A percentile compares a stretch with the other conserved stretches of the same genome.
These are phyloP conservation scores for Venturia nashicola DNA, from an alignment of 2,329 filamentous ascomycete genomes.

Conservation along the genomic window DNA sequence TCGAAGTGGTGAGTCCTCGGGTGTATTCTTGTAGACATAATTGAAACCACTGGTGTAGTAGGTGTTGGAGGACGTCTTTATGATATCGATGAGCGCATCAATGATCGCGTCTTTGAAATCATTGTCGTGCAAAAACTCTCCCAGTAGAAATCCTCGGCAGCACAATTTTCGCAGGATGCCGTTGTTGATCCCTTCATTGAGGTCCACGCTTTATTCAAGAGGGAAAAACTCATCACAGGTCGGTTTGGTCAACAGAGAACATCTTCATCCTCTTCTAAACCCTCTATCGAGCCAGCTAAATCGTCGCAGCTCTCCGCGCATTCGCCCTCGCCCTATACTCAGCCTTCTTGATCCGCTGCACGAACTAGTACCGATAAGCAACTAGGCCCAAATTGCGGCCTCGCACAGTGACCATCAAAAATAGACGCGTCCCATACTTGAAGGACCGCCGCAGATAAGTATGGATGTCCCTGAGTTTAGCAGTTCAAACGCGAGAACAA, in stretches of 20 bases:
- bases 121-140: background rate
- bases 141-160: background rate
- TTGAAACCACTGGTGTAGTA: background rate
- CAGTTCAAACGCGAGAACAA: no score
- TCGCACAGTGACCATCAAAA: no score
- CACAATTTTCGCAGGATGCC: background rate
- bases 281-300: background rate
- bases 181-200: background rate
- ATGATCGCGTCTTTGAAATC: background rate
- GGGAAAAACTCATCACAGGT: no score
- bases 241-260: no score
- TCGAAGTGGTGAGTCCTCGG: background rate
- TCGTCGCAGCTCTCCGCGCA: background rate
- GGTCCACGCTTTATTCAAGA: background rate
- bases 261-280: background rate
- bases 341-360: background rate
- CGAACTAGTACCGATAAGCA: no score
- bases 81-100: background rate
- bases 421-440: no score
- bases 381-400: no score
- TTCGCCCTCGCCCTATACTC: background rate
- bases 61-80: background rate
- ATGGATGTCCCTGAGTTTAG: no score
- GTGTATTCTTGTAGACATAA: background rate
- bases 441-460: no score